Evolutionary conservation across 73 alveolate genomes (phyloP).

Genomic region (Breviolum minutum): DNA sequence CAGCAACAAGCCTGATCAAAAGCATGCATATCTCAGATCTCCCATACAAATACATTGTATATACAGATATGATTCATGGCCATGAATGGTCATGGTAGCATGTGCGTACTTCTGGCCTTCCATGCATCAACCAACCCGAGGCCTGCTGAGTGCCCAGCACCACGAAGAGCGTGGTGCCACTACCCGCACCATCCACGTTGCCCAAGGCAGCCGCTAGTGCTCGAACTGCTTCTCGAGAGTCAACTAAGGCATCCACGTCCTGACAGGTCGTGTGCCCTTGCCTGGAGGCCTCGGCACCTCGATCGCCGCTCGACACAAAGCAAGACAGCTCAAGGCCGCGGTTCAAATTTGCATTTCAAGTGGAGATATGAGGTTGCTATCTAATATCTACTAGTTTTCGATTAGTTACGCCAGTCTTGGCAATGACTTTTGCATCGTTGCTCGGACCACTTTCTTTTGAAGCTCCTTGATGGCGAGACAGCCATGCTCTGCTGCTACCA

Average conservation of each 20-base stretch:
- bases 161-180: slow-evolving; percentile 65
- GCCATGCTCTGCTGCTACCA: slow-evolving; percentile 89
- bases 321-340: no score
- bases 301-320: neutral
- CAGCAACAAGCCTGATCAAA: no score
- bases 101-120: neutral
- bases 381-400: no score
- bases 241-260: slow-evolving; percentile 83
- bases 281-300: no score
- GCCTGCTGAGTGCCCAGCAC: slow-evolving; percentile 82
- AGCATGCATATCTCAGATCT: no score
- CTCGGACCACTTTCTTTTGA: neutral
- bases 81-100: no score
- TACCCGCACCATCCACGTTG: slow-evolving; percentile 71
- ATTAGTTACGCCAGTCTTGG: no score
- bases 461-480: slow-evolving; percentile 68
- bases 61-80: no score
- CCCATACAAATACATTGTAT: no score
- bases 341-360: no score
- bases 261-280: neutral
- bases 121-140: neutral
- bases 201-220: slow-evolving; percentile 91
- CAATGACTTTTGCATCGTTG: no score
- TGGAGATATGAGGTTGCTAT: no score
- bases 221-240: slow-evolving; percentile 63